phyloP scores from a whole-genome alignment of 1,139 yeast species.

The Blastobotrys illinoisensis region DNA sequence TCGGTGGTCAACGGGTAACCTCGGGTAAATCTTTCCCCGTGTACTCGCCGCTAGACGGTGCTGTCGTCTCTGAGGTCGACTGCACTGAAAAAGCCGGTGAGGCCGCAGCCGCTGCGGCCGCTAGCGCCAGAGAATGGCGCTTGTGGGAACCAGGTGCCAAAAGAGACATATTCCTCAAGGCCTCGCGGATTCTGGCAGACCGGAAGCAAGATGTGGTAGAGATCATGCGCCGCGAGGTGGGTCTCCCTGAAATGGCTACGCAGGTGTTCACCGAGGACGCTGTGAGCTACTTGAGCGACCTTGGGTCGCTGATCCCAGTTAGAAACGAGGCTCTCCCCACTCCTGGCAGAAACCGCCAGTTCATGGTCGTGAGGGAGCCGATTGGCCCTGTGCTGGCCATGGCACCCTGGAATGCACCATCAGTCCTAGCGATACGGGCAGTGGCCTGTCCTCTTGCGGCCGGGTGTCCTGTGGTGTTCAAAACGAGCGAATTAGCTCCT shows the following conservation, averaged over 20 bases:
- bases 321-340: neutral
- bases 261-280: neutral
- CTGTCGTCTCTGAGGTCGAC: neutral
- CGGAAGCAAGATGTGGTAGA: neutral
- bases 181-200: neutral
- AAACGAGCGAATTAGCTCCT: constrained; percentile 65
- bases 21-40: neutral
- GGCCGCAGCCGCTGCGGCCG: neutral
- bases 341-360: neutral
- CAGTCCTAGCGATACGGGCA: constrained; percentile 32
- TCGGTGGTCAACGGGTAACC: neutral
- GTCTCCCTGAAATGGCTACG: neutral
- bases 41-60: neutral
- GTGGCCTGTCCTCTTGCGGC: constrained; percentile 46
- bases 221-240: neutral
- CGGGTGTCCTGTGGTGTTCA: constrained; percentile 59
- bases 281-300: neutral
- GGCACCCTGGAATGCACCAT: constrained; percentile 50
- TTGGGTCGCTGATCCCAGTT: neutral
- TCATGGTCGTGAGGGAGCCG: constrained; percentile 35
- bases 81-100: neutral
- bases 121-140: neutral
- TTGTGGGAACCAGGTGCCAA: neutral
- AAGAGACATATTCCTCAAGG: neutral
- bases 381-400: constrained; percentile 45